Conservation (phyloP, 2,329 filamentous ascomycete genomes). For the Myriosclerotinia duriaeana region DNA sequence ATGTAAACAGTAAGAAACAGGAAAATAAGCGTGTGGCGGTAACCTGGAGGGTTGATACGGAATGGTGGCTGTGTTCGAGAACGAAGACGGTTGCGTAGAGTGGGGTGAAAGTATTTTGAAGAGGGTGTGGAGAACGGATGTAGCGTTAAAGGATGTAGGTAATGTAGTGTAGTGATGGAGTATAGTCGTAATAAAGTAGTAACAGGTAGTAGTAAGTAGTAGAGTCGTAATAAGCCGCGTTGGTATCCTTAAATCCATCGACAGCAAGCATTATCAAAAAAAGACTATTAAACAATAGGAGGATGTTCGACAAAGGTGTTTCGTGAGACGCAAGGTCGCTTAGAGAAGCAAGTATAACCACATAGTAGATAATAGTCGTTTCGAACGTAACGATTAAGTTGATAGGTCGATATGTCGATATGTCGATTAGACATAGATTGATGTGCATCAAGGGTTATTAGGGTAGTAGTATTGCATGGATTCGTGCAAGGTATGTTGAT, state of each 20-base stretch:
- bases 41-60: neutral
- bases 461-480: slow-evolving; percentile 16
- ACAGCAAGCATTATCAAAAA: neutral
- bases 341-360: slow-evolving; percentile 13
- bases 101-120: slow-evolving; percentile 8
- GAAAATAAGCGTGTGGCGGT: slow-evolving; percentile 19
- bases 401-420: slow-evolving; percentile 10
- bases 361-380: neutral
- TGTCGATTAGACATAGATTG: slow-evolving; percentile 16
- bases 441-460: slow-evolving; percentile 17
- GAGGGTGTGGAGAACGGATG: slow-evolving; percentile 16
- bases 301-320: neutral
- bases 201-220: neutral
- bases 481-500: slow-evolving; percentile 19
- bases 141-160: slow-evolving; percentile 5
- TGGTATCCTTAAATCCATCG: neutral
- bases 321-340: slow-evolving; percentile 23
- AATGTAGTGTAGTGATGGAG: neutral
- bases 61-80: slow-evolving; percentile 9
- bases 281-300: neutral
- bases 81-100: slow-evolving; percentile 7
- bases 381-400: neutral
- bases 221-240: slow-evolving; percentile 2
- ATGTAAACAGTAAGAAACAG: slow-evolving; percentile 17
- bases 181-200: neutral